These are phyloP conservation scores for Cladobotryum protrusum DNA, from an alignment of 2,329 filamentous ascomycete species.

Conservation along the genomic window DNA sequence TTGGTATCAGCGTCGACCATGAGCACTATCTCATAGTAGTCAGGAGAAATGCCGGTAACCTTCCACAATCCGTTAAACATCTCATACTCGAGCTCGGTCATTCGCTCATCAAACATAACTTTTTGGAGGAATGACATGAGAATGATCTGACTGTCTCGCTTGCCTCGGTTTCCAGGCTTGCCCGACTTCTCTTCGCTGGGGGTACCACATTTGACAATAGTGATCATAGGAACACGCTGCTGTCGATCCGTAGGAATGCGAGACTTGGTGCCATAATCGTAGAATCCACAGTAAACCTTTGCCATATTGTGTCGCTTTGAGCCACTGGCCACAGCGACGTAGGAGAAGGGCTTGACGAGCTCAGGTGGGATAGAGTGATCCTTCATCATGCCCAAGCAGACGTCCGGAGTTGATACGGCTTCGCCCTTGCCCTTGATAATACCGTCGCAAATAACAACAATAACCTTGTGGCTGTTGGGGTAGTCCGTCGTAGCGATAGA, in stretches of 20 bases:
- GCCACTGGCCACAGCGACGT: constrained; percentile 91
- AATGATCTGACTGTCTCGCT: constrained; percentile 98
- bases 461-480: constrained; percentile 97
- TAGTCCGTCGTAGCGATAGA: constrained; percentile 98
- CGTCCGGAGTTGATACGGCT: constrained; percentile 77
- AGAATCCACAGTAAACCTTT: constrained; percentile 96
- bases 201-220: constrained; percentile 92
- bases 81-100: constrained; percentile 98
- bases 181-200: constrained; percentile 72
- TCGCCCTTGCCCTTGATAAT: constrained; percentile 96
- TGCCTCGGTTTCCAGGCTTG: constrained; percentile 95
- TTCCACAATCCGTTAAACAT: constrained; percentile 99
- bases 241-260: constrained; percentile 78
- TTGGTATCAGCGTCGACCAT: constrained; percentile 99
- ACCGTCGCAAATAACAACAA: constrained; percentile 94
- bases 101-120: constrained; percentile 99
- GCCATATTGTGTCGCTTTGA: constrained; percentile 99
- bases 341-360: constrained; percentile 85
- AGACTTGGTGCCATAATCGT: constrained; percentile 84
- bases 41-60: constrained; percentile 94
- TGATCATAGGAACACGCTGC: constrained; percentile 96
- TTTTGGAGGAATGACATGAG: constrained; percentile 99
- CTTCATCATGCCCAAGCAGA: constrained; percentile 88
- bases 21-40: constrained; percentile 95
- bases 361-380: constrained; percentile 75